Evolutionary conservation across 768 basidiomycete species (phyloP).

Genomic region (Leccinellum albellum): DNA sequence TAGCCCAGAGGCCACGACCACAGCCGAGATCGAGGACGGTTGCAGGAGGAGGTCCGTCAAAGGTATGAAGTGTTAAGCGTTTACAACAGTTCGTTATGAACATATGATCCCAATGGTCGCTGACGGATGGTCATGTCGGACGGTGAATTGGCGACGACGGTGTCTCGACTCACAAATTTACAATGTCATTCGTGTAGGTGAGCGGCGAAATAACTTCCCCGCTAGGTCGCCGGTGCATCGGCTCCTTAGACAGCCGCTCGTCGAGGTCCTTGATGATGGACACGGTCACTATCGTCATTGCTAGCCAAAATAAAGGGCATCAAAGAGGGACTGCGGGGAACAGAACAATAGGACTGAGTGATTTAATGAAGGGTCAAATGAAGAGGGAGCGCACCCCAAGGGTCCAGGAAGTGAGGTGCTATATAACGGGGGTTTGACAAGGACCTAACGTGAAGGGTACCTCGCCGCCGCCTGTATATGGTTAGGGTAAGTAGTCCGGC

Average conservation of each 20-base stretch:
- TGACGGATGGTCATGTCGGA: slow-evolving; percentile 23
- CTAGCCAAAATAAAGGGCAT: slow-evolving; percentile 22
- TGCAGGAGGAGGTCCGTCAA: slow-evolving; percentile 51
- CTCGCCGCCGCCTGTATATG: background rate
- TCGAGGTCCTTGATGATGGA: slow-evolving; percentile 42
- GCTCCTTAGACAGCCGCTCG: slow-evolving; percentile 39
- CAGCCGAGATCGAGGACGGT: slow-evolving; percentile 67
- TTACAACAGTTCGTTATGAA: slow-evolving; percentile 50
- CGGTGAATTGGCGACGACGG: background rate
- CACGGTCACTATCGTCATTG: slow-evolving; percentile 21
- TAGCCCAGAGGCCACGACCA: slow-evolving; percentile 66
- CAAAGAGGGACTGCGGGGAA: slow-evolving; percentile 12
- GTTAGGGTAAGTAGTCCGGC: slow-evolving; percentile 20
- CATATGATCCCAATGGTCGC: slow-evolving; percentile 72
- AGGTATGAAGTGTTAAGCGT: slow-evolving; percentile 52
- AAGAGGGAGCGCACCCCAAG: slow-evolving; percentile 17
- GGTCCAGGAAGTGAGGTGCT: slow-evolving; percentile 13
- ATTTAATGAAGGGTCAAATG: slow-evolving; percentile 8
- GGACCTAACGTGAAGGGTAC: slow-evolving; percentile 5
- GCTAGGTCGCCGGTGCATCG: slow-evolving; percentile 39
- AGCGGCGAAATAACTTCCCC: slow-evolving; percentile 59
- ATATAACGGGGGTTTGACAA: slow-evolving; percentile 12
- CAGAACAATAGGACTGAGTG: slow-evolving; percentile 9
- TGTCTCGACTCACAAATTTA: slow-evolving; percentile 48
- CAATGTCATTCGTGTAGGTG: slow-evolving; percentile 43